A percentile compares a stretch with the other conserved stretches of the same genome.
These are phyloP conservation scores for Neolentinus lepideus DNA, from an alignment of 1,284 basidiomycete species.

Conservation along the genomic window DNA sequence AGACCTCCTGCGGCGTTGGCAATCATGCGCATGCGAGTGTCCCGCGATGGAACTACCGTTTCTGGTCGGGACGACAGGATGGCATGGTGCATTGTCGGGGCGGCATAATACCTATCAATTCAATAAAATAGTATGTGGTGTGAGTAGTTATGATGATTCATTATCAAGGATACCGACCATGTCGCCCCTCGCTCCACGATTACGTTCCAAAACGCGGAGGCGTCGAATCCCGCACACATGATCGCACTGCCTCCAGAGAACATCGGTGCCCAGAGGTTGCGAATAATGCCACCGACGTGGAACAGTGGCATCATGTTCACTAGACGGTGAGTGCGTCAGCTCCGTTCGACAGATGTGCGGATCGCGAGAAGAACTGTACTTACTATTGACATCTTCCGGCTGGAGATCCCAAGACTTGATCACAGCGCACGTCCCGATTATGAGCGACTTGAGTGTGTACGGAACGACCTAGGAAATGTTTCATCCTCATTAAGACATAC, in stretches of 20 bases:
- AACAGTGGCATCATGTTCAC: conserved; percentile 67
- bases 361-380: conserved; percentile 13
- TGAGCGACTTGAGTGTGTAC: conserved; percentile 48
- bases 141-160: not conserved
- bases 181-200: conserved; percentile 37
- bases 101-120: conserved; percentile 35
- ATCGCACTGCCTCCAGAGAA: conserved; percentile 52
- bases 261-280: conserved; percentile 54
- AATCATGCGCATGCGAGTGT: conserved; percentile 35
- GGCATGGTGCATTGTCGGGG: conserved; percentile 39
- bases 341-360: not conserved
- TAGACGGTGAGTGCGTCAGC: conserved; percentile 8
- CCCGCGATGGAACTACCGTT: conserved; percentile 21
- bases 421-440: conserved; percentile 54
- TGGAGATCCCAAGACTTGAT: conserved; percentile 50
- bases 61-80: conserved; percentile 33
- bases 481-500: too few species aligned
- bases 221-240: conserved; percentile 53
- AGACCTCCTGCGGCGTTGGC: conserved; percentile 41
- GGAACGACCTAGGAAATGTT: conserved; percentile 31
- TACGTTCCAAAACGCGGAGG: conserved; percentile 53
- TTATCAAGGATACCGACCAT: conserved; percentile 30
- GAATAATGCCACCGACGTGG: conserved; percentile 60
- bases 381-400: conserved; percentile 34
- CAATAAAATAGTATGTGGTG: not conserved